Evolutionary conservation across 768 basidiomycete species (phyloP).

Genomic region (Podaxis mareebaensis): DNA sequence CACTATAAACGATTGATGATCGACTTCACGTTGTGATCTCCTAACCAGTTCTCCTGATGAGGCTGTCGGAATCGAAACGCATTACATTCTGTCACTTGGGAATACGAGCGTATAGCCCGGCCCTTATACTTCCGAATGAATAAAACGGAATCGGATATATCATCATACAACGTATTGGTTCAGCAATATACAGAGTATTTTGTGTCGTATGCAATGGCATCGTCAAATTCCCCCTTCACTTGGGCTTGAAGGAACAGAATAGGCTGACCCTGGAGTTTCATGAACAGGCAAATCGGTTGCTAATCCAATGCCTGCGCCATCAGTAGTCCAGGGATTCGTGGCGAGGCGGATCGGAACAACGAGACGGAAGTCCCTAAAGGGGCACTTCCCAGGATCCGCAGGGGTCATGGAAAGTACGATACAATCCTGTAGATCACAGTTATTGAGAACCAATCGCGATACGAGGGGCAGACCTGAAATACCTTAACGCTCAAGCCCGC

Average conservation of each 20-base stretch:
- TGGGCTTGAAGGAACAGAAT: not conserved
- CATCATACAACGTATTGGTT: not conserved
- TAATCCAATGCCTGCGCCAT: conserved; percentile 34
- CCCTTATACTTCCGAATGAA: too few species aligned
- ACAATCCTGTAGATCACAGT: conserved; percentile 49
- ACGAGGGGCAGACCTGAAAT: conserved; percentile 14
- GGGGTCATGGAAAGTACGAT: conserved; percentile 63
- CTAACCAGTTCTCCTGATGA: too few species aligned
- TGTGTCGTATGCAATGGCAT: not conserved
- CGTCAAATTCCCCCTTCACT: not conserved
- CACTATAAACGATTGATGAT: too few species aligned
- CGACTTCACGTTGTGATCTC: too few species aligned
- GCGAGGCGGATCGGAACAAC: conserved; percentile 64
- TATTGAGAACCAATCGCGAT: not conserved
- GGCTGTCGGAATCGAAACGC: too few species aligned
- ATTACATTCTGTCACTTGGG: not conserved
- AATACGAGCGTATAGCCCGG: not conserved
- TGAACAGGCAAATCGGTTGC: conserved; percentile 1
- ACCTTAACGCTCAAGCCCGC: conserved; percentile 68
- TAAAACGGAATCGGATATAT: not conserved
- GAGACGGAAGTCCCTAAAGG: conserved; percentile 60
- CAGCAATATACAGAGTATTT: not conserved
- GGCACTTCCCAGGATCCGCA: conserved; percentile 50
- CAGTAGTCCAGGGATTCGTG: conserved; percentile 59
- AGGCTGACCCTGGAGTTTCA: not conserved